phyloP scores from a whole-genome alignment of 257 asterid genomes.

The Forsythia suspensa region DNA sequence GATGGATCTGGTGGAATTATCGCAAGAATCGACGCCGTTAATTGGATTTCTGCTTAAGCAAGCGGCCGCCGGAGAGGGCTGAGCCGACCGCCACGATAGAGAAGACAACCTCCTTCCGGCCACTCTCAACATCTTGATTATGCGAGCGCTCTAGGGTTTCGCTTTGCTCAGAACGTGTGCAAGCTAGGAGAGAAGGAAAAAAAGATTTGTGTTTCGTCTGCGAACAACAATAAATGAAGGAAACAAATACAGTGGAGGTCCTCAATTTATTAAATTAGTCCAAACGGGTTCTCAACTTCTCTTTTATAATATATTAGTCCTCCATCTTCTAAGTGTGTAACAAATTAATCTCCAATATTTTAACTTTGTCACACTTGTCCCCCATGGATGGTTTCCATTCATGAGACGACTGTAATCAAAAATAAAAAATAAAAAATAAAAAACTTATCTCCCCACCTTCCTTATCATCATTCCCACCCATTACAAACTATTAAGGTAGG shows the following conservation, averaged over 20 bases:
- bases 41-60: constrained; percentile 32
- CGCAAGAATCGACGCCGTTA: constrained; percentile 39
- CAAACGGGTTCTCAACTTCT: background rate
- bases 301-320: background rate
- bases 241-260: background rate
- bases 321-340: background rate
- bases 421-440: too few relatives aligned
- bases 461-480: too few relatives aligned
- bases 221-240: background rate
- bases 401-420: too few relatives aligned
- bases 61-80: constrained; percentile 40
- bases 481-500: too few relatives aligned
- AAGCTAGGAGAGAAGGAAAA: background rate
- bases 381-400: background rate
- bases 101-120: constrained; percentile 71
- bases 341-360: background rate
- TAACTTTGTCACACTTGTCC: background rate
- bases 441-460: too few relatives aligned
- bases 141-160: background rate
- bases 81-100: constrained; percentile 48
- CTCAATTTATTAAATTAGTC: background rate
- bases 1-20: constrained; percentile 27
- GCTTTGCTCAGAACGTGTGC: background rate
- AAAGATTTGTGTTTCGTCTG: background rate
- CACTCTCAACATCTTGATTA: constrained; percentile 50